Evolutionary conservation across 306 rosid genomes (phyloP).

Genomic region (Vigna radiata): DNA sequence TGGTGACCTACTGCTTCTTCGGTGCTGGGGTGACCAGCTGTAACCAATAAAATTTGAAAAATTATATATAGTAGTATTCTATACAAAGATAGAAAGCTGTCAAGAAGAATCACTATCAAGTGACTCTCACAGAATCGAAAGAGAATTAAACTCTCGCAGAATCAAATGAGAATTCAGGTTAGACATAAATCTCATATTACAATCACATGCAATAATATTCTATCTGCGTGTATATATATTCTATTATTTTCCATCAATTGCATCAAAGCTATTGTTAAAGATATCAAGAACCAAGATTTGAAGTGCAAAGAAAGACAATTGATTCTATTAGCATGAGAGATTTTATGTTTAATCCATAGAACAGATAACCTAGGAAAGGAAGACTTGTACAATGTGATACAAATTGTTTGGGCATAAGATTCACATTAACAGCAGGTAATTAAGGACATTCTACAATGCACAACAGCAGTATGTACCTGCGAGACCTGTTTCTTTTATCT

Average conservation of each 20-base stretch:
- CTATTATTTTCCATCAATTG: too few relatives aligned
- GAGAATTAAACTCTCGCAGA: too few relatives aligned
- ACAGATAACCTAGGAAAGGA: conserved; percentile 35
- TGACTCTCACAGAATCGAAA: too few relatives aligned
- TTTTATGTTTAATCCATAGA: conserved; percentile 29
- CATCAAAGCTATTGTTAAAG: not conserved
- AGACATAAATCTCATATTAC: too few relatives aligned
- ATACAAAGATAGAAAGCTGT: not conserved
- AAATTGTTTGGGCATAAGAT: conserved; percentile 4
- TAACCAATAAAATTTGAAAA: conserved; percentile 50
- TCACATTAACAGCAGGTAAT: conserved; percentile 32
- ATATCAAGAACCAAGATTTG: conserved; percentile 33
- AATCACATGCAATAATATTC: too few relatives aligned
- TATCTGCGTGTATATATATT: too few relatives aligned
- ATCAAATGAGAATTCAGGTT: too few relatives aligned
- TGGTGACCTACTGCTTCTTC: conserved; percentile 90
- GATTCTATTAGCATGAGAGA: conserved; percentile 28
- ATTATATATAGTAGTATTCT: conserved; percentile 21
- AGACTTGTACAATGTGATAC: conserved; percentile 16
- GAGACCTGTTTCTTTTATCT: conserved; percentile 80
- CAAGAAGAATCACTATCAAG: too few relatives aligned
- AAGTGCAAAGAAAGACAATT: conserved; percentile 19
- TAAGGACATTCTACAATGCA: conserved; percentile 36
- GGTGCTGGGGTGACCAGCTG: conserved; percentile 80
- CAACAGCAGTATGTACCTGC: conserved; percentile 65